A percentile compares a stretch with the other conserved stretches of the same genome.
phyloP scores from a whole-genome alignment of 2,329 filamentous ascomycete genomes.

The Monilinia fructicola region DNA sequence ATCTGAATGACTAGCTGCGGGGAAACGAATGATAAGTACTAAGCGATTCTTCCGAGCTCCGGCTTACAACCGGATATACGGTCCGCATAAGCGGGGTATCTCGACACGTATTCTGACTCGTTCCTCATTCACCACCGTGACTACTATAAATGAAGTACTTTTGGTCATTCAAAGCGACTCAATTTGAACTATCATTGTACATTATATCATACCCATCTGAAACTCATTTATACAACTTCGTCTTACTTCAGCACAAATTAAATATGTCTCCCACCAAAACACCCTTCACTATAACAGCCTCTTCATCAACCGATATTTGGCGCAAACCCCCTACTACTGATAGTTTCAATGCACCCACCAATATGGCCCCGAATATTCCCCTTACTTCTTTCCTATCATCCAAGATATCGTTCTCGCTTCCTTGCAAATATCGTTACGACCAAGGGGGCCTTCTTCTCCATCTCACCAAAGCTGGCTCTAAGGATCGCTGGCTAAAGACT shows the following conservation, averaged over 20 bases:
- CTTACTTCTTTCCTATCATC: slow-evolving; percentile 13
- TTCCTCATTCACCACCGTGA: neutral
- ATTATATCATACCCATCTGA: neutral
- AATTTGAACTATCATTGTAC: neutral
- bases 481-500: slow-evolving; percentile 20
- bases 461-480: neutral
- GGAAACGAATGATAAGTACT: neutral
- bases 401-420: slow-evolving; percentile 11
- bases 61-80: neutral
- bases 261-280: slow-evolving; percentile 14
- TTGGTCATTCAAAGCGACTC: neutral
- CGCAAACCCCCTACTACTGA: slow-evolving; percentile 22
- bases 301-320: slow-evolving; percentile 16
- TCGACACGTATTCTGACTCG: neutral
- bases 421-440: slow-evolving; percentile 17
- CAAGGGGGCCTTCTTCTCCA: slow-evolving; percentile 21
- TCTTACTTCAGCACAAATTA: neutral
- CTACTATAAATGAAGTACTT: neutral
- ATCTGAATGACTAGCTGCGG: too few relatives aligned
- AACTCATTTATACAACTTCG: neutral
- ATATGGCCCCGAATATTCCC: neutral
- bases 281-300: slow-evolving; percentile 10
- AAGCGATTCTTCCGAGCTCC: neutral
- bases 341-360: slow-evolving; percentile 19
- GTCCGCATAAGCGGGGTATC: slow-evolving; percentile 1